Conservation (phyloP, 1,284 basidiomycete genomes). For the Puccinia brachypodii region DNA sequence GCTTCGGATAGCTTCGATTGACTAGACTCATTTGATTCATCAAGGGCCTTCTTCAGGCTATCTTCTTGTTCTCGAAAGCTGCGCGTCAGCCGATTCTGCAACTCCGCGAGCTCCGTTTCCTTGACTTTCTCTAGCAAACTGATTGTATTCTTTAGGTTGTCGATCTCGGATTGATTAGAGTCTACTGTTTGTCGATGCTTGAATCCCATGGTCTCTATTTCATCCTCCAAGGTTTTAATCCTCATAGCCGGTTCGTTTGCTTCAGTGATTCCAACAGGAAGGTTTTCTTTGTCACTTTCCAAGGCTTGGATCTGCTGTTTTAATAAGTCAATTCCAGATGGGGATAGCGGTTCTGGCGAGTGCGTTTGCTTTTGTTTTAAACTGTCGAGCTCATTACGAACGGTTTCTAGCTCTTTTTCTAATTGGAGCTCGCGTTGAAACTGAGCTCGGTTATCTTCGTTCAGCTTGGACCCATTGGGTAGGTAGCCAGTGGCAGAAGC, state of each 20-base stretch:
- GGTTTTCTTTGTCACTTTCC: constrained; percentile 40
- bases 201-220: constrained; percentile 15
- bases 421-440: constrained; percentile 35
- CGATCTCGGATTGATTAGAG: background rate
- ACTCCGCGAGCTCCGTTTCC: constrained; percentile 1
- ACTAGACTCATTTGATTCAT: constrained; percentile 7
- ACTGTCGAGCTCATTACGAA: constrained; percentile 10
- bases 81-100: background rate
- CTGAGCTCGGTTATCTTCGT: constrained; percentile 33
- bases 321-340: constrained; percentile 20
- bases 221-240: constrained; percentile 30
- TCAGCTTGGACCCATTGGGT: constrained; percentile 10
- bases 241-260: background rate
- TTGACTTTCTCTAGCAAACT: background rate
- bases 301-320: constrained; percentile 29
- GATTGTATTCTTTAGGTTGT: constrained; percentile 7
- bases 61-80: constrained; percentile 8
- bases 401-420: constrained; percentile 14
- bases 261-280: constrained; percentile 18
- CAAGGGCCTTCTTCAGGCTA: constrained; percentile 5
- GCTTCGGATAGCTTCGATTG: background rate
- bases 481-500: constrained; percentile 10
- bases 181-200: background rate
- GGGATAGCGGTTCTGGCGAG: constrained; percentile 12
- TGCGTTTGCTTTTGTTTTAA: constrained; percentile 19